Base-by-base conservation (phyloP, 495 filamentous ascomycete species). In the Aspergillus avenaceus region DNA sequence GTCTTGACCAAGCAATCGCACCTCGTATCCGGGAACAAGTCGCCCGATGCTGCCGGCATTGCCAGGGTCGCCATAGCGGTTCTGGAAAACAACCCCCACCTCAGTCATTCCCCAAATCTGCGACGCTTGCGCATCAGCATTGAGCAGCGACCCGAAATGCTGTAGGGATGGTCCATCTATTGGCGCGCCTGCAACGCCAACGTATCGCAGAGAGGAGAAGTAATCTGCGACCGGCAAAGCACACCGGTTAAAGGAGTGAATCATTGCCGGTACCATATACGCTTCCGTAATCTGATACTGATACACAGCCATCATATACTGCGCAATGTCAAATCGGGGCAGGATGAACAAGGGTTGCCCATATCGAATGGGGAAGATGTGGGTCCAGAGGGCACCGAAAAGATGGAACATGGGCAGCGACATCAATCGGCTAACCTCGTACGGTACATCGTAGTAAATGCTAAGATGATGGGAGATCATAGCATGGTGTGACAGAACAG, bases 371-470 rank as follows among this genome's bases (percentile, higher is more conserved):
- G 81, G 69, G 49, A 69, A 74, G 29, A 78, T 62, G 55, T 78
- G 77, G 11, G 73, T 67, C 64, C 73, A 72, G 11, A 83, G 71
- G 2, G 77, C 75, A 8, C 76, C 74, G 43, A 79, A 80, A 16
- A 81, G 68, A 67, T 88, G 85, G 58, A 87, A 88, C 64, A 85
- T 75, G 9, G 85, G 85, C 4, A 86, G 69, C 11, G 77, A 79
- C 52, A 86, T 69, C 23, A 83, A 55, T 8, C 77, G 71, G 31
- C 63, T 70, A 24, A 74, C 74, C 31, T 73, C 47, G 47, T 77
- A 76, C 1, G 71, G 69, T 28, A 75, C 65, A 21, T 73, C 68
- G 45, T 79, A 75, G 12, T 74, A 61, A 13, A 79, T 69, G 3
- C 70, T 59, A 26, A 73, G 66, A 49, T 79, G 71, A 48, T 84